Evolutionary conservation across 140 eudicot genomes (phyloP).

Genomic region (Ambrosia hybrid): DNA sequence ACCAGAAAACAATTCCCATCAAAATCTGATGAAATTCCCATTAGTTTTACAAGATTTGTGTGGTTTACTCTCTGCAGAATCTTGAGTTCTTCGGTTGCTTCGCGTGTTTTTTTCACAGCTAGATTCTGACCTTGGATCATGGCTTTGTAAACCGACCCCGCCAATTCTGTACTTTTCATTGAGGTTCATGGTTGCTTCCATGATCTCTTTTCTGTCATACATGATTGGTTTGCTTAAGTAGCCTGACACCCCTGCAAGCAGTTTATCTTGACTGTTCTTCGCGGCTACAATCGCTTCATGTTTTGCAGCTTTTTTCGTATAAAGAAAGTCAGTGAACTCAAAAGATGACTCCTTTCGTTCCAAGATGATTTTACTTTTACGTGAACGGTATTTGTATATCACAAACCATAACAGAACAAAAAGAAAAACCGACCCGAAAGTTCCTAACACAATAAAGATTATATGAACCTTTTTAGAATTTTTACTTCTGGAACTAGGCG

Average conservation of each 20-base stretch:
- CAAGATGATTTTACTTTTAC: slow-evolving; percentile 39
- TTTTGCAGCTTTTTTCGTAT: slow-evolving; percentile 35
- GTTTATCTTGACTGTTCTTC: slow-evolving; percentile 56
- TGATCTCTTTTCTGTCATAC: slow-evolving; percentile 55
- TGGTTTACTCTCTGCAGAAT: slow-evolving; percentile 78
- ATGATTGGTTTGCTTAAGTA: slow-evolving; percentile 59
- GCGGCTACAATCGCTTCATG: slow-evolving; percentile 22
- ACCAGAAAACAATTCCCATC: slow-evolving; percentile 58
- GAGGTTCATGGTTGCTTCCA: slow-evolving; percentile 71
- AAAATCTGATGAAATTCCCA: slow-evolving; percentile 61
- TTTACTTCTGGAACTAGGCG: slow-evolving; percentile 19
- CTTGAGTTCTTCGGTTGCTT: slow-evolving; percentile 65
- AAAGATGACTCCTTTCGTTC: slow-evolving; percentile 46
- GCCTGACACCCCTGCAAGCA: slow-evolving; percentile 72
- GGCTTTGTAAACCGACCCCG: slow-evolving; percentile 68
- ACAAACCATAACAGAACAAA: slow-evolving; percentile 32
- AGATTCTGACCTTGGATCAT: slow-evolving; percentile 48
- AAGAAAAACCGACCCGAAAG: slow-evolving; percentile 31
- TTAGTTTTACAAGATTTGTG: slow-evolving; percentile 64
- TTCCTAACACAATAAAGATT: slow-evolving; percentile 31
- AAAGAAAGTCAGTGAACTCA: slow-evolving; percentile 50
- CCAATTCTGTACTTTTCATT: slow-evolving; percentile 56
- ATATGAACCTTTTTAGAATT: slow-evolving; percentile 26
- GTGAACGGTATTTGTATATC: slow-evolving; percentile 21
- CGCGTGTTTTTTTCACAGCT: slow-evolving; percentile 65